Conservation (phyloP, 495 filamentous ascomycete genomes). For the Immersiella caudata region DNA sequence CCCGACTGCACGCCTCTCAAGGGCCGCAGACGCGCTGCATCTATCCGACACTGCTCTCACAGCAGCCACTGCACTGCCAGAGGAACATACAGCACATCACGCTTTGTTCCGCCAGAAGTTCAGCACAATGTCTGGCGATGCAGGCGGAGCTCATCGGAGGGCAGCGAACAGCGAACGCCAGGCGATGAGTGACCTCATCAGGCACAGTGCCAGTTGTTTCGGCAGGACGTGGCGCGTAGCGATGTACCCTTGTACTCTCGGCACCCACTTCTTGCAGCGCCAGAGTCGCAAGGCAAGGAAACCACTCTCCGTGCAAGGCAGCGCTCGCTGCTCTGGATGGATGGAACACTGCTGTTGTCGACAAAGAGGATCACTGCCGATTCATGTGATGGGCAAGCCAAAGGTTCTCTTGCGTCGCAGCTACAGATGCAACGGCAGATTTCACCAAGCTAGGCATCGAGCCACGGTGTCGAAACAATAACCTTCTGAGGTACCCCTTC, state of each 20-base stretch:
- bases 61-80: slow-evolving; percentile 1
- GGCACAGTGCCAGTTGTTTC: slow-evolving; percentile 19
- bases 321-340: background rate
- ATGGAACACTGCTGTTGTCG: background rate
- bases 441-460: slow-evolving; percentile 1
- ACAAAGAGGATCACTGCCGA: slow-evolving; percentile 11
- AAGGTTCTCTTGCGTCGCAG: slow-evolving; percentile 10
- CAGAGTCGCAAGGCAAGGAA: slow-evolving; percentile 5
- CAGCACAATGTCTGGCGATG: slow-evolving; percentile 12
- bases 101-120: background rate
- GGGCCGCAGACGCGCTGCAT: background rate
- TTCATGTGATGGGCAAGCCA: slow-evolving; percentile 17
- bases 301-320: slow-evolving; percentile 15
- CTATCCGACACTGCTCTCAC: background rate
- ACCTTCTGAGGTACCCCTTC: background rate
- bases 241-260: slow-evolving; percentile 12
- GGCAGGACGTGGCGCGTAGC: slow-evolving; percentile 14
- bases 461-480: slow-evolving; percentile 8
- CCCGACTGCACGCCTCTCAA: background rate
- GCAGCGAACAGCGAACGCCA: slow-evolving; percentile 13
- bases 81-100: background rate
- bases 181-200: slow-evolving; percentile 27
- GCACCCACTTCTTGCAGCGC: slow-evolving; percentile 9
- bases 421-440: slow-evolving; percentile 1
- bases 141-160: background rate